A percentile compares a stretch with the other conserved stretches of the same genome.
Conservation (phyloP, 2,329 filamentous ascomycete genomes). For the Aspergillus alliaceus region DNA sequence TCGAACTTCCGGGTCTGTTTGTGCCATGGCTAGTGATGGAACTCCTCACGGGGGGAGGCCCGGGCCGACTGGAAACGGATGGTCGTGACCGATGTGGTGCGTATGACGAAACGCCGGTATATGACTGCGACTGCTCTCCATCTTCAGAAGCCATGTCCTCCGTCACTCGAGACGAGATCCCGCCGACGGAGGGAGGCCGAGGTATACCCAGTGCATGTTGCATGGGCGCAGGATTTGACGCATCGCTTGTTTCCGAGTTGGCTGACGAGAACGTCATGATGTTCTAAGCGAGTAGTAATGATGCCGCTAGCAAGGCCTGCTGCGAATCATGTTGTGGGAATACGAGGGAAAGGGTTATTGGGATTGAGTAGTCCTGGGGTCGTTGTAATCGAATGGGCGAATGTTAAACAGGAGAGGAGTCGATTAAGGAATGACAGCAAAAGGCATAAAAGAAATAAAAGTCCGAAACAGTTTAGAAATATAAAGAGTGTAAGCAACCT, state of each 20-base stretch:
- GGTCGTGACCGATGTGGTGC: constrained; percentile 54
- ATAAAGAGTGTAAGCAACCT: constrained; percentile 23
- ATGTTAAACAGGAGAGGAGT: neutral
- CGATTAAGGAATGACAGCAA: constrained; percentile 16
- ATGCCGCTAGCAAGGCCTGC: constrained; percentile 11
- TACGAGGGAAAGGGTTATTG: constrained; percentile 6
- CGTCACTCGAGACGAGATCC: constrained; percentile 72
- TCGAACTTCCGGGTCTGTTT: constrained; percentile 55
- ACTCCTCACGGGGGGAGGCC: constrained; percentile 41
- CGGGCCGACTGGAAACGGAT: constrained; percentile 58
- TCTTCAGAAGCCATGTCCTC: constrained; percentile 52
- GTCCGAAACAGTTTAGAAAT: neutral
- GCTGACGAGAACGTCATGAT: constrained; percentile 26
- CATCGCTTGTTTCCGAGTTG: constrained; percentile 43
- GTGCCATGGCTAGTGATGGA: constrained; percentile 42
- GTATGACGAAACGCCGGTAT: constrained; percentile 50
- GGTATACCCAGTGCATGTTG: constrained; percentile 54
- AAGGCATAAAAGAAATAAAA: constrained; percentile 1
- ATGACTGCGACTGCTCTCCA: constrained; percentile 44
- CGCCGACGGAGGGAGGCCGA: constrained; percentile 39
- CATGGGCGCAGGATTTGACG: constrained; percentile 34
- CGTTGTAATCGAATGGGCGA: neutral
- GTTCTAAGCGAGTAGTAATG: constrained; percentile 4
- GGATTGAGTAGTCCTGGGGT: neutral
- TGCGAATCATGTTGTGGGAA: constrained; percentile 24